Evolutionary conservation across 2,329 filamentous ascomycete genomes (phyloP), one percentile per base, ranked within the genome.

Genomic region (Tolypocladium paradoxum): DNA sequence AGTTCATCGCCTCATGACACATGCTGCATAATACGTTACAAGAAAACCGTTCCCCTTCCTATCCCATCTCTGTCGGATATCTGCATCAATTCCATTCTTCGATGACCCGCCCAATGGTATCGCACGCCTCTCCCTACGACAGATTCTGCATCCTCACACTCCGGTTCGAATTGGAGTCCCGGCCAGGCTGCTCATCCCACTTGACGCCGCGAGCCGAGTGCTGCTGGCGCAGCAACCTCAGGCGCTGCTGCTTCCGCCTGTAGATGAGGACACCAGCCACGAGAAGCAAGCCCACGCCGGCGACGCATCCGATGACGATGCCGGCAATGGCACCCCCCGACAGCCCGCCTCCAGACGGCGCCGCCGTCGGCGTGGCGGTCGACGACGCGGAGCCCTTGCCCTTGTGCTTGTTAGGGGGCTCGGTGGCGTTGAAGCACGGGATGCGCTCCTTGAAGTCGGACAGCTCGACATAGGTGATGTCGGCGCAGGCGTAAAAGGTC

Each of bases 241-340:
- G 49, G 0, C 57, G 55, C 57, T 63, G 58, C 50, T 64, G 60
- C 54, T 59, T 69, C 20, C 65, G 63, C 3, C 70, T 59, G 60
- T 68, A 66, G 57, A 86, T 77, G 46, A 86, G 68, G 59, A 87
- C 76, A 34, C 81, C 70, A 1, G 84, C 71, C 1, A 74, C 80
- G n/a, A 76, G 74, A 9, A 90, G 65, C 11, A 88, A 65, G 1
- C 76, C 74, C 5, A 82, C 77, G 45, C 82, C 87, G 11, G 79
- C 72, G 9, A 92, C 67, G 3, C 82, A 77, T 34, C 88, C 88
- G 55, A 91, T 74, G 2, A 87, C 85, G 55, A 88, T 84, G 1
- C 87, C 88, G 3, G 87, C 88, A 62, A 91, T 89, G 22, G 81
- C 78, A 43, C 86, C 87, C 22, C 81, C 81, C 16, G 82, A 84